A percentile compares a stretch with the other conserved stretches of the same genome.
phyloP scores from a whole-genome alignment of 208 protist genomes.

The Strigomonas galati region DNA sequence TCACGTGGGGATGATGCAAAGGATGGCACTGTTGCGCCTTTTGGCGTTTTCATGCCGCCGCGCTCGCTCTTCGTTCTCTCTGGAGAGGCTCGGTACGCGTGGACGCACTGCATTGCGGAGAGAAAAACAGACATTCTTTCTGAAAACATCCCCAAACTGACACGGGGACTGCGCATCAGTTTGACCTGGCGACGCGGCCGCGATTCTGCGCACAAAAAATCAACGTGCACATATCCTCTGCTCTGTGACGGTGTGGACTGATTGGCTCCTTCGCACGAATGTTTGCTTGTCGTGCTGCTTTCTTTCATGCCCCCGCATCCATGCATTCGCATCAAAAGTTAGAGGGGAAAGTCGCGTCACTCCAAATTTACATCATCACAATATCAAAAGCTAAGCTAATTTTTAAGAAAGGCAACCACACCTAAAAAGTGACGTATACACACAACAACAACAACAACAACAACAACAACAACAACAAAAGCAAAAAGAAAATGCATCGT shows the following conservation, averaged over 20 bases:
- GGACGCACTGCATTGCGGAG: constrained; percentile 77
- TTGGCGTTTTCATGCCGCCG: constrained; percentile 45
- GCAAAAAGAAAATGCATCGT: neutral
- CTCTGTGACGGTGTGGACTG: constrained; percentile 54
- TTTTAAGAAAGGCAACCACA: too few relatives aligned
- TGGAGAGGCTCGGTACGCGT: constrained; percentile 64
- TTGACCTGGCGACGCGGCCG: constrained; percentile 71
- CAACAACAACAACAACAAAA: too few relatives aligned
- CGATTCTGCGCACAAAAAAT: constrained; percentile 29
- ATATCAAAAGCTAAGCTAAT: too few relatives aligned
- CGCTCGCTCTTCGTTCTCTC: constrained; percentile 61
- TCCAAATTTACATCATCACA: neutral
- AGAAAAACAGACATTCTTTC: constrained; percentile 60
- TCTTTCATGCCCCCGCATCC: neutral
- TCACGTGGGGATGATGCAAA: constrained; percentile 17
- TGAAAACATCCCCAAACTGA: constrained; percentile 41
- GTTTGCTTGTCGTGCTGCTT: neutral
- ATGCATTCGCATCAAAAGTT: neutral
- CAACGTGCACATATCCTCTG: constrained; percentile 37
- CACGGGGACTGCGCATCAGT: constrained; percentile 51
- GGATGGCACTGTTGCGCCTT: constrained; percentile 12
- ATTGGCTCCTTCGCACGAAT: neutral
- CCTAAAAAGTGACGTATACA: neutral
- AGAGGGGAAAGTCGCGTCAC: neutral
- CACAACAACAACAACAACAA: constrained; percentile 1